Evolutionary conservation across 31 red algal genomes (phyloP).

Genomic region (Endocladia muricata): DNA sequence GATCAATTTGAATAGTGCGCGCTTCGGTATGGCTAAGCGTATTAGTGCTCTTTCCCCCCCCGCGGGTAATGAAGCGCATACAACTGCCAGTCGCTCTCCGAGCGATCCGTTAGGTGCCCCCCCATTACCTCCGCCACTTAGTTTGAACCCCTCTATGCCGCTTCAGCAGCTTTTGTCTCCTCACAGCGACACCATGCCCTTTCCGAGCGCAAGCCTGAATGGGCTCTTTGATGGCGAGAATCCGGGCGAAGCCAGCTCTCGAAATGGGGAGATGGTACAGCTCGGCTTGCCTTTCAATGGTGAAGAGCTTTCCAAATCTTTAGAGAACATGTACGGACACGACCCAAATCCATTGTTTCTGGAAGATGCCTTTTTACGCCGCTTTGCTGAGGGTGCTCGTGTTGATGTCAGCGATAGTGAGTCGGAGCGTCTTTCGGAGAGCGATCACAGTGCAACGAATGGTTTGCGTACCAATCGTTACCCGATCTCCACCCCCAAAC

Average conservation of each 20-base stretch:
- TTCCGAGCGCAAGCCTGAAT: not conserved
- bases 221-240: not conserved
- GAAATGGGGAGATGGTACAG: not conserved
- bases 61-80: constrained; percentile 20
- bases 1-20: constrained; percentile 63
- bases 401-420: constrained; percentile 61
- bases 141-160: not conserved
- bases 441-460: not conserved
- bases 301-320: not conserved
- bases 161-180: not conserved
- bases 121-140: not conserved
- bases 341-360: not conserved
- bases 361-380: constrained; percentile 24
- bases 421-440: constrained; percentile 51
- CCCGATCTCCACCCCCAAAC: not conserved
- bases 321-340: not conserved
- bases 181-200: not conserved
- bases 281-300: not conserved
- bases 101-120: constrained; percentile 7
- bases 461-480: not conserved
- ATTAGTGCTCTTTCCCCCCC: constrained; percentile 60
- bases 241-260: not conserved
- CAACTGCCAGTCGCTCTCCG: constrained; percentile 19
- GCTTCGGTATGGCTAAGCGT: constrained; percentile 68
- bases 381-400: constrained; percentile 22